Percentiles rank a stretch among this genome's conserved stretches.
Conservation (phyloP, 768 basidiomycete species). For the Lyophyllum shimeji region DNA sequence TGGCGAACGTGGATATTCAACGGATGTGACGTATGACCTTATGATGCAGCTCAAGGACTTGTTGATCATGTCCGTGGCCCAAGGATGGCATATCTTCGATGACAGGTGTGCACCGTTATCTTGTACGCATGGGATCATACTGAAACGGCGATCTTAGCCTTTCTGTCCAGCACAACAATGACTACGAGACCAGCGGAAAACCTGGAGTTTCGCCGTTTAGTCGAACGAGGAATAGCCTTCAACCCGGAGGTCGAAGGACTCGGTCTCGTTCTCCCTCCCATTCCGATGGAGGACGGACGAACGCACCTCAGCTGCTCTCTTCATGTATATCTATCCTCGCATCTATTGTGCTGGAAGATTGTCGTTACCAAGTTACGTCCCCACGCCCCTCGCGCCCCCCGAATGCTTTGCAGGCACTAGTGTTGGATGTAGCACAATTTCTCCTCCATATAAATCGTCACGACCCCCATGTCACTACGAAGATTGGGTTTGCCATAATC, state of each 20-base stretch:
- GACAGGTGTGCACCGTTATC: constrained; percentile 36
- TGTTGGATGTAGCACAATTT: constrained; percentile 70
- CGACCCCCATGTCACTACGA: constrained; percentile 51
- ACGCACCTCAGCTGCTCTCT: constrained; percentile 53
- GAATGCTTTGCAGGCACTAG: constrained; percentile 70
- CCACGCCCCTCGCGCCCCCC: constrained; percentile 70
- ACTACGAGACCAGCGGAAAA: constrained; percentile 24
- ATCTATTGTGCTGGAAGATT: constrained; percentile 72
- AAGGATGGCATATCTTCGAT: constrained; percentile 65
- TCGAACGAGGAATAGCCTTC: constrained; percentile 42
- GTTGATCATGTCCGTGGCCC: constrained; percentile 50
- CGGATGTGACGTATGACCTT: constrained; percentile 65
- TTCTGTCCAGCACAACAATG: constrained; percentile 14
- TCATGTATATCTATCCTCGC: constrained; percentile 59
- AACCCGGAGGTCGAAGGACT: constrained; percentile 41
- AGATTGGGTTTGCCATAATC: constrained; percentile 68
- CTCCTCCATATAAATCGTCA: constrained; percentile 56
- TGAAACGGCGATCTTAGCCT: neutral
- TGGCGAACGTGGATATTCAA: constrained; percentile 46
- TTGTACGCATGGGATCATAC: neutral
- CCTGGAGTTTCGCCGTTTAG: constrained; percentile 42
- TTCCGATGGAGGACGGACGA: constrained; percentile 23
- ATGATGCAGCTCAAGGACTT: constrained; percentile 64
- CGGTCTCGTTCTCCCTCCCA: constrained; percentile 61
- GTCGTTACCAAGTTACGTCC: constrained; percentile 58